Evolutionary conservation across 139 green algal species (phyloP).

Genomic region (Coelastrella sp.): DNA sequence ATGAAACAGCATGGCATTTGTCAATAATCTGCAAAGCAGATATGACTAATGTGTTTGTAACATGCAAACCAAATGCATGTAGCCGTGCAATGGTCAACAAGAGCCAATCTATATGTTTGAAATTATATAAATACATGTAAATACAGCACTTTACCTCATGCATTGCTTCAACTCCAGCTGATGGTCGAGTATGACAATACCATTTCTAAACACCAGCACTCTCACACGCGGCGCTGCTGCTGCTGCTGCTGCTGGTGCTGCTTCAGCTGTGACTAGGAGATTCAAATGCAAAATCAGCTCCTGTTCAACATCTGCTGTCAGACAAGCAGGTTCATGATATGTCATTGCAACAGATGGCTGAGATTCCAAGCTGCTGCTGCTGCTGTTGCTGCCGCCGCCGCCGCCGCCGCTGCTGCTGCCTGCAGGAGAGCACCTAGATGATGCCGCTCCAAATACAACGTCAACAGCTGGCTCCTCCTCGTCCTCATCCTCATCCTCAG

Average conservation of each 20-base stretch:
- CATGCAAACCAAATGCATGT: no score
- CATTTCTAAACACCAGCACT: background rate
- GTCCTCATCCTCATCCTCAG: background rate
- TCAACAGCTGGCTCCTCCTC: background rate
- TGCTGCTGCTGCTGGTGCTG: background rate
- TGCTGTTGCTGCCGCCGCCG: conserved; percentile 2
- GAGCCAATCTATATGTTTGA: no score
- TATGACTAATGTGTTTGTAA: no score
- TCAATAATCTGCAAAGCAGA: no score
- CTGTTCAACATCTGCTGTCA: background rate
- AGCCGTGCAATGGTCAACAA: no score
- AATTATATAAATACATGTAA: no score
- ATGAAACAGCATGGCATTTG: no score
- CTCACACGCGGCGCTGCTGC: background rate
- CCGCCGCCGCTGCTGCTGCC: background rate
- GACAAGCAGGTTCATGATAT: background rate
- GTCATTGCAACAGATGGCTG: background rate
- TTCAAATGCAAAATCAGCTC: background rate
- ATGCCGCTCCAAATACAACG: background rate
- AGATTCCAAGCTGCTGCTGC: background rate
- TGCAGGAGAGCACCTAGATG: background rate
- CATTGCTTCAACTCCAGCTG: background rate
- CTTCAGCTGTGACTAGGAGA: background rate
- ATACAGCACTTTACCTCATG: background rate
- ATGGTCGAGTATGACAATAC: background rate